phyloP scores from a whole-genome alignment of 306 rosid genomes.

The Vachellia collinsii region DNA sequence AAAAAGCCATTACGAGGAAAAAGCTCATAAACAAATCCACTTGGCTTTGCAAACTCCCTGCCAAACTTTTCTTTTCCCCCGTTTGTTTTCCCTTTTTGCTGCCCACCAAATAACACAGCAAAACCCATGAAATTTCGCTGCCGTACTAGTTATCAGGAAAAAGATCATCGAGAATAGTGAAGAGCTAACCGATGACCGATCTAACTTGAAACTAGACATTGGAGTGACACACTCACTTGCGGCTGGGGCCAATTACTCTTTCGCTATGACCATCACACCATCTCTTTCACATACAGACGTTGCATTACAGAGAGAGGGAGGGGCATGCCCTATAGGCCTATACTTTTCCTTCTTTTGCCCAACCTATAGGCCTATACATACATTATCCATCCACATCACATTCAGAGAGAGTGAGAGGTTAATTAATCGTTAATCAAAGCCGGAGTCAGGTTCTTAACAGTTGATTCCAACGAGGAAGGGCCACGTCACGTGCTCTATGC shows the following conservation, averaged over 20 bases:
- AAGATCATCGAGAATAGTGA: slow-evolving; percentile 15
- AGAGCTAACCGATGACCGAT: slow-evolving; percentile 26
- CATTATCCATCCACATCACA: slow-evolving; percentile 1
- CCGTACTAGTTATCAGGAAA: not conserved
- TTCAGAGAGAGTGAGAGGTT: not conserved
- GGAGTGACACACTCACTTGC: not conserved
- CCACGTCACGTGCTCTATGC: slow-evolving; percentile 48
- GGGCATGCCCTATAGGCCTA: no score
- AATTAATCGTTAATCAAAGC: not conserved
- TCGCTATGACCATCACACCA: slow-evolving; percentile 7
- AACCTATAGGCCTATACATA: no score
- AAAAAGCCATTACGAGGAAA: not conserved
- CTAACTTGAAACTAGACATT: slow-evolving; percentile 10
- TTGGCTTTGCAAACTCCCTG: not conserved
- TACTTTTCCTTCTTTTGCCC: no score
- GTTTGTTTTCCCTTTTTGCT: not conserved
- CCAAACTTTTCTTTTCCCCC: not conserved
- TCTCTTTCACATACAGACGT: not conserved
- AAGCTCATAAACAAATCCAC: not conserved
- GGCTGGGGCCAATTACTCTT: slow-evolving; percentile 8
- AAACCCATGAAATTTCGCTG: slow-evolving; percentile 17
- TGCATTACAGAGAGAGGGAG: not conserved
- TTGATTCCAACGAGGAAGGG: slow-evolving; percentile 29
- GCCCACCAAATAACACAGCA: not conserved
- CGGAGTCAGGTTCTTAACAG: not conserved